Evolutionary conservation across 2,329 filamentous ascomycete species (phyloP).

Genomic region (Aspergillus cejpii): DNA sequence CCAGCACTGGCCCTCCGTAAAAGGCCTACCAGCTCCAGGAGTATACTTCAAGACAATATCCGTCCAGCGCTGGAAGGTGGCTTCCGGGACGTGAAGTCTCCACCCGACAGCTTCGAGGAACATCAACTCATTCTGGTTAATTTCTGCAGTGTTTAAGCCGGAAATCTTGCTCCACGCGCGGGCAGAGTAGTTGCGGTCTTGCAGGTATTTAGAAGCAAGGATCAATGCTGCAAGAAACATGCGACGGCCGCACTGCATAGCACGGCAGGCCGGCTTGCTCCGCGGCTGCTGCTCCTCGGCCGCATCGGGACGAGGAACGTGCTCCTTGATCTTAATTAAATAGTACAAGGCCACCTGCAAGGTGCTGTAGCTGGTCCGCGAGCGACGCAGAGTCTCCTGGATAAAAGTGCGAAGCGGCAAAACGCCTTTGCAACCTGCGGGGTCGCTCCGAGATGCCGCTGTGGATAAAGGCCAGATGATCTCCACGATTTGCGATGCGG

Average conservation of each 20-base stretch:
- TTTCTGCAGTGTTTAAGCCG: constrained; percentile 84
- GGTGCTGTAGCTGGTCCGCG: constrained; percentile 94
- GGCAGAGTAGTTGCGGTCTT: constrained; percentile 96
- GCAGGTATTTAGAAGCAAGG: constrained; percentile 92
- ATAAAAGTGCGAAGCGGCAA: constrained; percentile 92
- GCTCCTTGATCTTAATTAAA: constrained; percentile 84
- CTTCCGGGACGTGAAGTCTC: constrained; percentile 88
- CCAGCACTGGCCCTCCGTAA: constrained; percentile 37
- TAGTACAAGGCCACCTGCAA: constrained; percentile 96
- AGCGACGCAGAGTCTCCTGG: constrained; percentile 90
- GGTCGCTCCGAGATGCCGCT: constrained; percentile 65
- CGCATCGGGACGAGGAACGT: constrained; percentile 76
- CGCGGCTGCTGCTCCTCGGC: constrained; percentile 70
- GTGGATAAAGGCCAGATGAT: constrained; percentile 93
- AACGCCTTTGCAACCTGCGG: constrained; percentile 64
- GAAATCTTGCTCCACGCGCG: constrained; percentile 99
- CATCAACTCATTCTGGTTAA: constrained; percentile 92
- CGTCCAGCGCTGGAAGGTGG: constrained; percentile 86
- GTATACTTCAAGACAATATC: constrained; percentile 84
- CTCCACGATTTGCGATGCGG: constrained; percentile 93
- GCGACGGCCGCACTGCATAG: constrained; percentile 88
- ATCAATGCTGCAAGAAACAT: constrained; percentile 97
- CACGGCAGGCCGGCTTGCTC: constrained; percentile 64
- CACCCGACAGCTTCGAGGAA: constrained; percentile 87
- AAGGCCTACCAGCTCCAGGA: constrained; percentile 48